phyloP scores from a whole-genome alignment of 306 rosid species.

The Dryas octopetala region DNA sequence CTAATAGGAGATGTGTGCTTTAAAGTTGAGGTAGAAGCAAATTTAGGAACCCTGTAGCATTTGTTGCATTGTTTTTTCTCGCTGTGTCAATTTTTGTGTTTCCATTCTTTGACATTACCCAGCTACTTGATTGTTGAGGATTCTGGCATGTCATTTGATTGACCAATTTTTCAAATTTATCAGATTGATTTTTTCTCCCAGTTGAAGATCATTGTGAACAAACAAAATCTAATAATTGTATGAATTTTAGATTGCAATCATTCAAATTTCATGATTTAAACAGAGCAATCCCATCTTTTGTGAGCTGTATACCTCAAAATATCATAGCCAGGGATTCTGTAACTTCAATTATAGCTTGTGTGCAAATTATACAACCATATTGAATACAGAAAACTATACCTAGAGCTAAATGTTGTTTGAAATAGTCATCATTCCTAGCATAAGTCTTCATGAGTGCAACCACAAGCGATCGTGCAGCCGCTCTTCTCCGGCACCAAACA shows the following conservation, averaged over 20 bases:
- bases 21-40: conserved; percentile 32
- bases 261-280: not conserved
- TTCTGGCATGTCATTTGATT: conserved; percentile 27
- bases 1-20: conserved; percentile 28
- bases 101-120: conserved; percentile 22
- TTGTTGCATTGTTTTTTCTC: conserved; percentile 18
- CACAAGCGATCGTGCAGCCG: conserved; percentile 57
- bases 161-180: conserved; percentile 8
- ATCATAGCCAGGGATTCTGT: too few relatives aligned
- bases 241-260: not conserved
- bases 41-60: conserved; percentile 29
- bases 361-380: not conserved
- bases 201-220: not conserved
- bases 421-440: too few relatives aligned
- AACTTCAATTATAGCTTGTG: not conserved
- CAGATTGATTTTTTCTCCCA: conserved; percentile 7
- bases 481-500: conserved; percentile 64
- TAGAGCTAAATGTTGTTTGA: not conserved
- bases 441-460: conserved; percentile 43
- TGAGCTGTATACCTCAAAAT: too few relatives aligned
- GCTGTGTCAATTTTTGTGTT: not conserved
- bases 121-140: conserved; percentile 28
- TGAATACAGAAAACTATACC: not conserved
- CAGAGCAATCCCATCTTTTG: not conserved
- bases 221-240: not conserved